phyloP scores from a whole-genome alignment of 2,329 filamentous ascomycete genomes.

The Claviceps monticola region DNA sequence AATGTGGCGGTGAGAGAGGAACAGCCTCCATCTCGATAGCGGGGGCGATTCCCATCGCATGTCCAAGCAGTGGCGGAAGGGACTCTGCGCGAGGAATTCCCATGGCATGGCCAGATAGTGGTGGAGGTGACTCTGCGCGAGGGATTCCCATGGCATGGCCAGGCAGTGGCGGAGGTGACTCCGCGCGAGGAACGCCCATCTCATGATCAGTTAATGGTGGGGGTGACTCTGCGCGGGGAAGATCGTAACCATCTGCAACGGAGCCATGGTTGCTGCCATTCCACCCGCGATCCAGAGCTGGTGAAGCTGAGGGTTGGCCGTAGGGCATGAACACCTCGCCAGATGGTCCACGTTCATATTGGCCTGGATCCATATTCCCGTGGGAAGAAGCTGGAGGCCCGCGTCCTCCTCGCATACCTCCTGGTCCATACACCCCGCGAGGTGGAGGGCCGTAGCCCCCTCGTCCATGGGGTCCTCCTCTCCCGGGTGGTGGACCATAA shows the following conservation, averaged over 20 bases:
- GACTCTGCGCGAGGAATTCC: slow-evolving; percentile 44
- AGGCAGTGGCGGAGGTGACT: slow-evolving; percentile 50
- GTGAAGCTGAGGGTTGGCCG: slow-evolving; percentile 18
- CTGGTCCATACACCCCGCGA: slow-evolving; percentile 18
- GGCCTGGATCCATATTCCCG: slow-evolving; percentile 16
- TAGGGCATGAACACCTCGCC: slow-evolving; percentile 4
- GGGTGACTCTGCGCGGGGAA: slow-evolving; percentile 50
- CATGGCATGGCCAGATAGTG: slow-evolving; percentile 34
- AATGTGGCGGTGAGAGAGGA: slow-evolving; percentile 27
- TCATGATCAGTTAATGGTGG: slow-evolving; percentile 43
- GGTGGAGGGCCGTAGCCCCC: slow-evolving; percentile 19
- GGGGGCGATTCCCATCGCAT: slow-evolving; percentile 35
- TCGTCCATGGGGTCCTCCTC: slow-evolving; percentile 26
- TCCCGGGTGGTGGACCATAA: slow-evolving; percentile 26
- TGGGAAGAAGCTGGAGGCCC: slow-evolving; percentile 24
- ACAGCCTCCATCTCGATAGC: slow-evolving; percentile 70
- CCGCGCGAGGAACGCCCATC: slow-evolving; percentile 35
- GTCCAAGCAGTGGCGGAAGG: slow-evolving; percentile 44
- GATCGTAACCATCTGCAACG: slow-evolving; percentile 26
- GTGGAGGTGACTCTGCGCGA: slow-evolving; percentile 51
- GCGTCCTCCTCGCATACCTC: slow-evolving; percentile 17
- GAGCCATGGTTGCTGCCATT: slow-evolving; percentile 5
- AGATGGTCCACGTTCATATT: slow-evolving; percentile 24
- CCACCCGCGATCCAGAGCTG: slow-evolving; percentile 1
- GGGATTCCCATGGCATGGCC: slow-evolving; percentile 29